phyloP scores from a whole-genome alignment of 1,139 yeast genomes.

The Yamadazyma mexicana region DNA sequence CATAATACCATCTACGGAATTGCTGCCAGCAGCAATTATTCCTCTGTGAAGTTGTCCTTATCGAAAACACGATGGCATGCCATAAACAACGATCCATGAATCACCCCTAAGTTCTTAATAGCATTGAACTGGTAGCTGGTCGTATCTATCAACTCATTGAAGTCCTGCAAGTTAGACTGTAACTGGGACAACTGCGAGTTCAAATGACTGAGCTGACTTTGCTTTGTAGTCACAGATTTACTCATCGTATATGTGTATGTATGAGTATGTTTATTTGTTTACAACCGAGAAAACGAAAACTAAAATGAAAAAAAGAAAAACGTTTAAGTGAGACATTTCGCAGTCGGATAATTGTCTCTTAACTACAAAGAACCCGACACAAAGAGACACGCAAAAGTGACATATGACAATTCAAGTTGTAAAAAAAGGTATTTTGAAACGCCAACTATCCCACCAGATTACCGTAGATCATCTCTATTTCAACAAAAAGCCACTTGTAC shows the following conservation, averaged over 20 bases:
- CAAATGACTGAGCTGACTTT: slow-evolving; percentile 59
- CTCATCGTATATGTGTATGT: not conserved
- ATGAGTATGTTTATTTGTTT: no score
- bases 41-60: slow-evolving; percentile 33
- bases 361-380: no score
- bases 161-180: slow-evolving; percentile 58
- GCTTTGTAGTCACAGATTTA: slow-evolving; percentile 21
- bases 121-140: slow-evolving; percentile 58
- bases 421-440: no score
- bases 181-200: slow-evolving; percentile 64
- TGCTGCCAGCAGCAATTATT: no score
- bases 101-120: slow-evolving; percentile 56
- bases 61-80: slow-evolving; percentile 65
- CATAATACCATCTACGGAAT: no score
- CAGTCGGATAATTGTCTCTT: not conserved
- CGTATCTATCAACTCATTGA: slow-evolving; percentile 53
- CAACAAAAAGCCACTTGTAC: not conserved
- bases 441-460: no score
- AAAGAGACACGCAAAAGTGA: no score
- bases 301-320: not conserved
- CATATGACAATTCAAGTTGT: no score
- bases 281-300: not conserved
- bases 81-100: slow-evolving; percentile 65
- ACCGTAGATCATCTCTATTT: no score
- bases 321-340: not conserved